These are phyloP conservation scores for Malassezia pachydermatis DNA, from an alignment of 1,284 basidiomycete species.

Conservation along the genomic window DNA sequence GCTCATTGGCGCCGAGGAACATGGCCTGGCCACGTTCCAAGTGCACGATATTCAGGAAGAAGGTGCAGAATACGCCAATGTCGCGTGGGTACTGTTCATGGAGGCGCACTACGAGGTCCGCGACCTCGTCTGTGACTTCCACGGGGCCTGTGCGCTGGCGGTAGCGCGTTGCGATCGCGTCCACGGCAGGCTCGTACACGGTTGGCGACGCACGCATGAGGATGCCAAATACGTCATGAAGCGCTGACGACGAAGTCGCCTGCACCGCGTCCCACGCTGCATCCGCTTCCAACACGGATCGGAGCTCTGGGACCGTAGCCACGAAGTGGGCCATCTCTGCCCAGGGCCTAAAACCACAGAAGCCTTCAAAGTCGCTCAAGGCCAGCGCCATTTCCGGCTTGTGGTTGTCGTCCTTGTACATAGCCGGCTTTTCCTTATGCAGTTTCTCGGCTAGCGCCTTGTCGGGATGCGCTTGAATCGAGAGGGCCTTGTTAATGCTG, in stretches of 20 bases:
- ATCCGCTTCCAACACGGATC: conserved; percentile 43
- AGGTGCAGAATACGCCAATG: conserved; percentile 86
- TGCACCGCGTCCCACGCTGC: neutral
- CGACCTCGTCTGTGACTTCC: conserved; percentile 21
- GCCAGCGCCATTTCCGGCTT: conserved; percentile 99
- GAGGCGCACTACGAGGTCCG: conserved; percentile 63
- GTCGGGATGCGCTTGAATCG: conserved; percentile 94
- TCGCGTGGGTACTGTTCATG: conserved; percentile 79
- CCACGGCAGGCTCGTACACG: conserved; percentile 15
- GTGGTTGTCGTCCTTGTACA: conserved; percentile 90
- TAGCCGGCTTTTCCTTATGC: conserved; percentile 63
- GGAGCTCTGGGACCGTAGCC: conserved; percentile 65
- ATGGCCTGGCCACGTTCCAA: conserved; percentile 77
- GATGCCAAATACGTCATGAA: conserved; percentile 26
- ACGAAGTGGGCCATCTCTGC: conserved; percentile 62
- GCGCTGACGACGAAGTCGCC: neutral
- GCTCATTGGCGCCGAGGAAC: conserved; percentile 88
- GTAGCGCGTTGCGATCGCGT: conserved; percentile 13
- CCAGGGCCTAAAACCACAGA: conserved; percentile 83
- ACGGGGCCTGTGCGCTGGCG: neutral
- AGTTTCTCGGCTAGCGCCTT: conserved; percentile 72
- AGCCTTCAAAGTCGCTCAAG: conserved; percentile 74
- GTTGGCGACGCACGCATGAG: conserved; percentile 24
- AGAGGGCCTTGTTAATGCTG: conserved; percentile 83
- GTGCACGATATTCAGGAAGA: conserved; percentile 75